These are phyloP conservation scores for Salix caprea DNA, from an alignment of 345 rosid species.

Conservation along the genomic window DNA sequence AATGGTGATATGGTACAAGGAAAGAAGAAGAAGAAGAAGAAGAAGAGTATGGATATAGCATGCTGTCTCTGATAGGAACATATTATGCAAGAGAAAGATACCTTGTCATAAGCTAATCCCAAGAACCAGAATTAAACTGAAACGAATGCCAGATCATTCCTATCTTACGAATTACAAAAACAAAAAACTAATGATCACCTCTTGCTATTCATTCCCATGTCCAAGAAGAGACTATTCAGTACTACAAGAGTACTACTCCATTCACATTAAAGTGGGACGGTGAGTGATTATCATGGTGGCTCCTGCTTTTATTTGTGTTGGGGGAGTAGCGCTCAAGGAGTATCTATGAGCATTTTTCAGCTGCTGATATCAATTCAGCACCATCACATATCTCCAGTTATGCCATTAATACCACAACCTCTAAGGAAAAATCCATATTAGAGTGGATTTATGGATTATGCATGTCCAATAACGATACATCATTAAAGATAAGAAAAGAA, in stretches of 20 bases:
- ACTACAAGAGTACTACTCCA: background rate
- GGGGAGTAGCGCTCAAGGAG: background rate
- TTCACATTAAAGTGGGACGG: background rate
- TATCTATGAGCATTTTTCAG: background rate
- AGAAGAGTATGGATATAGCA: background rate
- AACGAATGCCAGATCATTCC: background rate
- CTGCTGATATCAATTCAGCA: background rate
- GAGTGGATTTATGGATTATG: background rate
- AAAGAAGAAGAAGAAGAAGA: background rate
- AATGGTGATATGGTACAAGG: background rate
- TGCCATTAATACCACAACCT: background rate
- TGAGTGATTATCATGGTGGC: background rate
- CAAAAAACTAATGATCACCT: background rate
- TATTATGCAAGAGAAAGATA: background rate
- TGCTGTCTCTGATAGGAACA: background rate
- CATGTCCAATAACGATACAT: background rate
- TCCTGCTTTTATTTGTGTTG: background rate
- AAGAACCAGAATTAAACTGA: background rate
- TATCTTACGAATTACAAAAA: background rate
- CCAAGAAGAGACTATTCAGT: background rate
- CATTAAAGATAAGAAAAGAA: background rate
- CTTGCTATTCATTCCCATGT: background rate
- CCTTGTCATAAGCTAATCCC: background rate
- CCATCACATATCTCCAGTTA: background rate
- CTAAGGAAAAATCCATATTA: background rate